Percentiles rank a stretch among this genome's conserved stretches.
These are phyloP conservation scores for Aspergillus aculeatus DNA, from an alignment of 2,329 filamentous ascomycete species.

Conservation along the genomic window DNA sequence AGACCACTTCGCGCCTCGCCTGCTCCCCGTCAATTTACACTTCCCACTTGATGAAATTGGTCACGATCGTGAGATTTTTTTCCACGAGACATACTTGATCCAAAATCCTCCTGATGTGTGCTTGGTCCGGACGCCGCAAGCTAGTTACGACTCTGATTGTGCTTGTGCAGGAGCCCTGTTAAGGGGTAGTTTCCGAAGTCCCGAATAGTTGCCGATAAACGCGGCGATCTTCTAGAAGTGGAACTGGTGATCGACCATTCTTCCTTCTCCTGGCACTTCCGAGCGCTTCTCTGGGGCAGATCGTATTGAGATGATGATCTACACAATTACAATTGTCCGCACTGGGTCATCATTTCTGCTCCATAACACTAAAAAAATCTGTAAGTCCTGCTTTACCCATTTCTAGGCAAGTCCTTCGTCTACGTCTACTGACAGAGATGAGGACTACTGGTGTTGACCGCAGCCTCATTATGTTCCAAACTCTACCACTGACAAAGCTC, in stretches of 20 bases:
- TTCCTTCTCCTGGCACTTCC: neutral
- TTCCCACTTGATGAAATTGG: no score
- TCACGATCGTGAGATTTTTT: no score
- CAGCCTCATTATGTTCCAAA: neutral
- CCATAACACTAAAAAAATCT: neutral
- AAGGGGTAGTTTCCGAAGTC: neutral
- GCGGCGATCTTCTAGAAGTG: neutral
- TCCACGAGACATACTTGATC: no score
- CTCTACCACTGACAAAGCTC: neutral
- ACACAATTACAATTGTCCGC: neutral
- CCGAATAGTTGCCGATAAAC: neutral
- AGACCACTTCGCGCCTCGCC: no score
- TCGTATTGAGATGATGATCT: slow-evolving; percentile 4
- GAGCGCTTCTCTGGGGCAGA: neutral
- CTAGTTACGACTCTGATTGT: neutral
- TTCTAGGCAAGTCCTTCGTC: neutral
- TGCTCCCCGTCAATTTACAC: no score
- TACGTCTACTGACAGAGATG: neutral
- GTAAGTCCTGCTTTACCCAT: neutral
- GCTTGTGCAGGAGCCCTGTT: neutral
- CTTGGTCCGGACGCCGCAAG: no score
- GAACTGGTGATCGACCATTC: neutral
- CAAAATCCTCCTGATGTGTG: no score
- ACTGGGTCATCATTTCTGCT: neutral
- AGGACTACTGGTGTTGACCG: neutral